A percentile compares a stretch with the other conserved stretches of the same genome.
phyloP scores from a whole-genome alignment of 495 filamentous ascomycete genomes.

The Hypoxylon rickii region DNA sequence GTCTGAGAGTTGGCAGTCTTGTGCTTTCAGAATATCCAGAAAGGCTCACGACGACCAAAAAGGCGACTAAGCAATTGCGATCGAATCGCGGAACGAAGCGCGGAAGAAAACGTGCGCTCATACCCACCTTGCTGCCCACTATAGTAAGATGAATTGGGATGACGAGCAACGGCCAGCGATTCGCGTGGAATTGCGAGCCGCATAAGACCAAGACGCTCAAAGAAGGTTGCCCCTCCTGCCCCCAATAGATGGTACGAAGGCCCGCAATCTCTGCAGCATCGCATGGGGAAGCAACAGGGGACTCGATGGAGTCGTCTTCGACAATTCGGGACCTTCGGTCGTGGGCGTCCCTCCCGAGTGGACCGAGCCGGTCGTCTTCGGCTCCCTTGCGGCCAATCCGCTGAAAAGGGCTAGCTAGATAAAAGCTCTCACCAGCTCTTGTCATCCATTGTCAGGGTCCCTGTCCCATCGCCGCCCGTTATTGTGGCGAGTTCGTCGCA shows the following conservation, averaged over 20 bases:
- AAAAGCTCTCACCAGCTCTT: neutral
- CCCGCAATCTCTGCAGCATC: neutral
- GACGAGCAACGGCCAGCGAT: too few species aligned
- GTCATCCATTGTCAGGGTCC: neutral
- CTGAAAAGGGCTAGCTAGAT: neutral
- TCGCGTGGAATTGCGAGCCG: neutral
- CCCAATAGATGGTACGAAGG: neutral
- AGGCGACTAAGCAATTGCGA: too few species aligned
- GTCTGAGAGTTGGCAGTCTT: too few species aligned
- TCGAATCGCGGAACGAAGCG: too few species aligned
- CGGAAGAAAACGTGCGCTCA: neutral
- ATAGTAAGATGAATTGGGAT: neutral
- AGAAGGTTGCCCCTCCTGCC: too few species aligned
- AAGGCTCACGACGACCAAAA: too few species aligned
- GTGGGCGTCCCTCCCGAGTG: neutral
- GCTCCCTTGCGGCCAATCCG: neutral
- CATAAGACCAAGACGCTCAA: too few species aligned
- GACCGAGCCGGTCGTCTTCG: neutral
- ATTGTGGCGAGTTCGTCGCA: neutral
- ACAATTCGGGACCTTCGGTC: neutral
- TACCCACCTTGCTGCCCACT: neutral
- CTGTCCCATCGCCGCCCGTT: neutral
- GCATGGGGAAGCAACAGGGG: neutral
- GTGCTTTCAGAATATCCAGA: too few species aligned
- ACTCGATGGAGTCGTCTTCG: neutral